Conservation (phyloP, 2,329 filamentous ascomycete species). For the Trichoderma hamatum region DNA sequence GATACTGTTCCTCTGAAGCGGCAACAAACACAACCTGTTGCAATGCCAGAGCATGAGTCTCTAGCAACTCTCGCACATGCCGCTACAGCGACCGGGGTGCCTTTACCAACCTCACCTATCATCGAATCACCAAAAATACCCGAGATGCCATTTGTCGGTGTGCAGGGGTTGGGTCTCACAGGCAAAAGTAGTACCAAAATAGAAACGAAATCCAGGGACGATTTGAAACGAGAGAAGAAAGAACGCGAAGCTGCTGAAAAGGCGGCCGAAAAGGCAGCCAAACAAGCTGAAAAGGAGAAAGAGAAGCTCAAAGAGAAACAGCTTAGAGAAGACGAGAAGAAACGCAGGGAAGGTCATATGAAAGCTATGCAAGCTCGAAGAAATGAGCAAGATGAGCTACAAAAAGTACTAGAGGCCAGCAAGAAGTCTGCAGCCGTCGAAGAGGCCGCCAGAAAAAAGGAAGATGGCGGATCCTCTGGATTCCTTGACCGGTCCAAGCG, state of each 20-base stretch:
- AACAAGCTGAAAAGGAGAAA: conserved; percentile 45
- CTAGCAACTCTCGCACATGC: conserved; percentile 67
- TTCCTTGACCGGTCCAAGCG: conserved; percentile 69
- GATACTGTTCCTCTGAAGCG: conserved; percentile 52
- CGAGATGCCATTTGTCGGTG: background rate
- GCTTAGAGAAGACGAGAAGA: conserved; percentile 43
- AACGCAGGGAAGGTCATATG: conserved; percentile 56
- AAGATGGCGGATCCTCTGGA: conserved; percentile 43
- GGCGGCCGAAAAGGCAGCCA: conserved; percentile 56
- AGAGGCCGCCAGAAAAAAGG: conserved; percentile 46
- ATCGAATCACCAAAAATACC: conserved; percentile 1
- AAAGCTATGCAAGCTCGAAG: conserved; percentile 55
- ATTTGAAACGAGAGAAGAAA: conserved; percentile 69
- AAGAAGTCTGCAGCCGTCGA: conserved; percentile 63
- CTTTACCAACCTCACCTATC: background rate
- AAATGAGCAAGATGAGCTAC: conserved; percentile 64
- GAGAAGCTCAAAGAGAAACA: conserved; percentile 53
- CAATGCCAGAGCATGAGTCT: conserved; percentile 49
- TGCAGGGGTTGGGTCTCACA: conserved; percentile 20
- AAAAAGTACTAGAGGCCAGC: conserved; percentile 66
- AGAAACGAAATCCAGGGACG: conserved; percentile 56
- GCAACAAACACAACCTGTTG: conserved; percentile 54
- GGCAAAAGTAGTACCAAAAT: conserved; percentile 35
- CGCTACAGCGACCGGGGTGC: conserved; percentile 56
- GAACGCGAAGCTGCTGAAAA: conserved; percentile 62